Percentiles rank a stretch among this genome's conserved stretches.
phyloP scores from a whole-genome alignment of 2,329 filamentous ascomycete genomes.

The Alternaria brassicicola region DNA sequence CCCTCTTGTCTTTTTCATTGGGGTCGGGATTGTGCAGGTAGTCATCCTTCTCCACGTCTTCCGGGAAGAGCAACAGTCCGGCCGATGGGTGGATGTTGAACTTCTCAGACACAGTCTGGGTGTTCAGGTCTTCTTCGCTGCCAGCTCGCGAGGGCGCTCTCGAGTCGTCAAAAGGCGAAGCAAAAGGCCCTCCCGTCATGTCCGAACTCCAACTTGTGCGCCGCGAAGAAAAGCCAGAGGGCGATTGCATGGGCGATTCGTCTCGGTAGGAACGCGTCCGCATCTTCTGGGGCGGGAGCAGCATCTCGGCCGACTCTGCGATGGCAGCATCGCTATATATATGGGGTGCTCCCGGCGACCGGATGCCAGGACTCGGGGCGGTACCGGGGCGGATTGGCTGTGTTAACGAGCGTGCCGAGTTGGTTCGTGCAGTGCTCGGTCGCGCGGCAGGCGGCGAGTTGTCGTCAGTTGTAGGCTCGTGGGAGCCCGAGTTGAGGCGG shows the following conservation, averaged over 20 bases:
- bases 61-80: slow-evolving; percentile 70
- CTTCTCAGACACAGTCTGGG: slow-evolving; percentile 74
- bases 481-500: slow-evolving; percentile 65
- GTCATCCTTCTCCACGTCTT: slow-evolving; percentile 76
- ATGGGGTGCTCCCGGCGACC: slow-evolving; percentile 34
- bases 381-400: slow-evolving; percentile 46
- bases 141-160: slow-evolving; percentile 63
- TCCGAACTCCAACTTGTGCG: slow-evolving; percentile 71
- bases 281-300: slow-evolving; percentile 57
- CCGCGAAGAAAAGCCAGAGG: slow-evolving; percentile 63
- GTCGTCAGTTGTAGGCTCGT: slow-evolving; percentile 56
- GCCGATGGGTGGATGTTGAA: slow-evolving; percentile 74
- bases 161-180: slow-evolving; percentile 65
- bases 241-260: slow-evolving; percentile 57
- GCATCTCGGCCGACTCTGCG: slow-evolving; percentile 57
- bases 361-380: slow-evolving; percentile 37
- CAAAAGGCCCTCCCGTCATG: slow-evolving; percentile 58
- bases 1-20: slow-evolving; percentile 64
- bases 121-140: slow-evolving; percentile 72
- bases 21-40: slow-evolving; percentile 74
- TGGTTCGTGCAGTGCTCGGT: slow-evolving; percentile 49
- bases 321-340: slow-evolving; percentile 45
- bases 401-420: slow-evolving; percentile 55
- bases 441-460: slow-evolving; percentile 35
- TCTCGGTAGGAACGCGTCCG: slow-evolving; percentile 59